Evolutionary conservation across 164 flowering plant genomes (phyloP).

Genomic region (Euptelea pleiosperma): DNA sequence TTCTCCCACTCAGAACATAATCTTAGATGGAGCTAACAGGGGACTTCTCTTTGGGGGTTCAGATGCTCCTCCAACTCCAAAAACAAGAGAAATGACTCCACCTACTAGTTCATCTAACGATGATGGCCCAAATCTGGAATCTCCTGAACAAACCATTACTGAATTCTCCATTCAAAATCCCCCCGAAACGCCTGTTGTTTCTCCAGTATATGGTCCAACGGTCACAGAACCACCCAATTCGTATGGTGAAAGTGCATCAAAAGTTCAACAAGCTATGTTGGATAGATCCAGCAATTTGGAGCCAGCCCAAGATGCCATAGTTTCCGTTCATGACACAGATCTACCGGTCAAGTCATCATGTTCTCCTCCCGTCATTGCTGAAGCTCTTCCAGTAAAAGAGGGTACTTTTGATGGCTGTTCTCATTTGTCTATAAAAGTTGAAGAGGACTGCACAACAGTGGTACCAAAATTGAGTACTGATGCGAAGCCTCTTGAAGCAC

Average conservation of each 20-base stretch:
- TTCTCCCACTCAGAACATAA: conserved; percentile 11
- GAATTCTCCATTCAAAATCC: background rate
- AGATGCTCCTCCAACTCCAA: background rate
- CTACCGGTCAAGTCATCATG: background rate
- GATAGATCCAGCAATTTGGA: background rate
- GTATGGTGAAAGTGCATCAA: conserved; percentile 6
- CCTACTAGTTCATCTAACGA: background rate
- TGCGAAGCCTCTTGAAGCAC: conserved; percentile 16
- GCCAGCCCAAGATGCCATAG: conserved; percentile 1
- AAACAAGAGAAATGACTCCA: background rate
- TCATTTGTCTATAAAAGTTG: conserved; percentile 8
- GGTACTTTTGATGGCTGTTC: background rate
- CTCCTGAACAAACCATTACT: background rate
- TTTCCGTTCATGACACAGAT: conserved; percentile 4
- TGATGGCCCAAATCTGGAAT: background rate
- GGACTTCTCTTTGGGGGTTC: background rate
- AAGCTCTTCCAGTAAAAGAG: conserved; percentile 13
- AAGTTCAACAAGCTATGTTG: background rate
- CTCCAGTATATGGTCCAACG: conserved; percentile 1
- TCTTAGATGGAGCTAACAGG: background rate
- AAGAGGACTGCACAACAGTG: background rate
- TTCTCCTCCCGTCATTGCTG: conserved; percentile 1
- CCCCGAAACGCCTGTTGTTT: background rate
- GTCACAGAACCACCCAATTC: background rate
- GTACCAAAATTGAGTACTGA: background rate